Conservation (phyloP, 208 protist genomes). For the Acanthamoeba lenticulata region DNA sequence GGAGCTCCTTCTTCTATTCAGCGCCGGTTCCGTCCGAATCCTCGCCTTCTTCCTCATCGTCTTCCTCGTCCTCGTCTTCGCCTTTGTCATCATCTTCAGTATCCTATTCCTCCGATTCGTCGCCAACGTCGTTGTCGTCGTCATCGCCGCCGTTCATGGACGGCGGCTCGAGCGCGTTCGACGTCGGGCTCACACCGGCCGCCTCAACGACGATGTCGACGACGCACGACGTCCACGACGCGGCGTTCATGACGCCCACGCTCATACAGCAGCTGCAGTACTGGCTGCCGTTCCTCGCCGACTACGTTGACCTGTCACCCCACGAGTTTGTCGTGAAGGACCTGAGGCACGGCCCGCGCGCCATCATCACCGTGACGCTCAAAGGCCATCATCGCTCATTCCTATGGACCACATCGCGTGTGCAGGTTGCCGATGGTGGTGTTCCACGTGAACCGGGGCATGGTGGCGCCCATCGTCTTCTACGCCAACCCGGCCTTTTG, state of each 20-base stretch:
- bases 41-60: neutral
- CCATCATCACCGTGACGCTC: too few relatives aligned
- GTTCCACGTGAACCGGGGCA: neutral
- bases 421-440: neutral
- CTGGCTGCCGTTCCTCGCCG: neutral
- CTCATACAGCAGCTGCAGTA: neutral
- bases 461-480: neutral
- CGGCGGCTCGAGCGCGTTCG: neutral
- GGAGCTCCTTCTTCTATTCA: too few relatives aligned
- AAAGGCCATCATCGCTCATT: neutral
- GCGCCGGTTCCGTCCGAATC: too few relatives aligned
- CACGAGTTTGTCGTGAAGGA: neutral
- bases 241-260: too few relatives aligned
- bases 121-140: neutral
- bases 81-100: neutral
- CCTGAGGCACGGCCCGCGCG: too few relatives aligned
- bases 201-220: neutral
- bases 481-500: neutral
- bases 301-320: neutral
- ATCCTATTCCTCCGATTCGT: neutral
- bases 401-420: neutral
- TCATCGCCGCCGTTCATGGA: neutral
- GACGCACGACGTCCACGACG: neutral
- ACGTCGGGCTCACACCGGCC: neutral
- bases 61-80: too few relatives aligned